These are phyloP conservation scores for Clavispora santaluciae DNA, from an alignment of 805 yeast genomes.

Conservation along the genomic window DNA sequence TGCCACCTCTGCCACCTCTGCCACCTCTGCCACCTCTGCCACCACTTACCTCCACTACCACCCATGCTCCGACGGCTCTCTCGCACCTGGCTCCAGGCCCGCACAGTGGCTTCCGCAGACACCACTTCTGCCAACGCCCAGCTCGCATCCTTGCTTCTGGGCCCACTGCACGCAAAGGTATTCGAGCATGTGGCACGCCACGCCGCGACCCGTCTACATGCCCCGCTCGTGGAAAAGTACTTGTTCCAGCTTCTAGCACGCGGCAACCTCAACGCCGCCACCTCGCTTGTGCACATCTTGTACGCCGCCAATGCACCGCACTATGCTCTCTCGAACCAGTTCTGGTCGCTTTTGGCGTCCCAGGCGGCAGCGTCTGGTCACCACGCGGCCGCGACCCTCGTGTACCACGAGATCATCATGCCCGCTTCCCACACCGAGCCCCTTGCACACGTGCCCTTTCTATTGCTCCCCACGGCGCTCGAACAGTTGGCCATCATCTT, in stretches of 20 bases:
- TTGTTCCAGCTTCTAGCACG: slow-evolving; percentile 17
- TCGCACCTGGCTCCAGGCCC: too few species aligned
- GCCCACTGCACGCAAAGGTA: background rate
- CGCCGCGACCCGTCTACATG: slow-evolving; percentile 4
- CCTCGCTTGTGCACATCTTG: slow-evolving; percentile 25
- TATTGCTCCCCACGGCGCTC: slow-evolving; percentile 24
- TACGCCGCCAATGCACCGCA: slow-evolving; percentile 7
- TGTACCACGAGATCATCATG: slow-evolving; percentile 34
- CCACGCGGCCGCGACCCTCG: slow-evolving; percentile 27
- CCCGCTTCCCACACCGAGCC: slow-evolving; percentile 18
- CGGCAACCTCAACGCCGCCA: slow-evolving; percentile 21
- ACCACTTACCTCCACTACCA: too few species aligned
- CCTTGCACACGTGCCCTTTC: slow-evolving; percentile 22
- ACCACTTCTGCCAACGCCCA: background rate
- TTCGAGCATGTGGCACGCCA: slow-evolving; percentile 7
- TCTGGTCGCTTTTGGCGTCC: slow-evolving; percentile 29
- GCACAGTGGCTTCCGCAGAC: too few species aligned
- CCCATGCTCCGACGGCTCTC: too few species aligned
- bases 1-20: too few species aligned
- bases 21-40: too few species aligned
- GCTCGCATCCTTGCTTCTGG: background rate
- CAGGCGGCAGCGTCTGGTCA: slow-evolving; percentile 21
- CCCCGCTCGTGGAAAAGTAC: slow-evolving; percentile 19
- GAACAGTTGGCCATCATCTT: slow-evolving; percentile 27
- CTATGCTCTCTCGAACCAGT: slow-evolving; percentile 24